Conservation (phyloP, 768 basidiomycete species). For the Clavulina sp. region DNA sequence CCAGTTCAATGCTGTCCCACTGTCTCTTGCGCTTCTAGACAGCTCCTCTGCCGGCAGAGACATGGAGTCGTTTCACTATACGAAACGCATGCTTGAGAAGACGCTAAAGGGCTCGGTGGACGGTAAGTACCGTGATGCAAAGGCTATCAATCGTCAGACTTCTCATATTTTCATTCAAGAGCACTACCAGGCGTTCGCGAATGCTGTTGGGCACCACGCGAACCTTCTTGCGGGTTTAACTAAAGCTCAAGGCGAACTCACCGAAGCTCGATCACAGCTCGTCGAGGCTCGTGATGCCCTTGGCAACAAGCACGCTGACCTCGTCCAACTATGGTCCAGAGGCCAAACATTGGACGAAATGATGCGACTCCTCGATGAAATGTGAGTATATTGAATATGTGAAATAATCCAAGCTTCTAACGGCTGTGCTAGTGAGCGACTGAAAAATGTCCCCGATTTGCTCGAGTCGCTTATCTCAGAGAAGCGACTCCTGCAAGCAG, state of each 20-base stretch:
- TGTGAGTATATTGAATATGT: slow-evolving; percentile 33
- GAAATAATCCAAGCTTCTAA: neutral
- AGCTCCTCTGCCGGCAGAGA: slow-evolving; percentile 53
- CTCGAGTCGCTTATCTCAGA: slow-evolving; percentile 92
- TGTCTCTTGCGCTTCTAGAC: slow-evolving; percentile 80
- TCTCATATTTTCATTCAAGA: slow-evolving; percentile 26
- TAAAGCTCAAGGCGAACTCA: slow-evolving; percentile 57
- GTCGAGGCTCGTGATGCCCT: slow-evolving; percentile 65
- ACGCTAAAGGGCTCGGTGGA: slow-evolving; percentile 80
- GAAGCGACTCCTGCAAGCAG: slow-evolving; percentile 79
- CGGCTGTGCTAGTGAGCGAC: slow-evolving; percentile 44
- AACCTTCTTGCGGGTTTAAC: slow-evolving; percentile 54
- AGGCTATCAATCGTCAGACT: neutral
- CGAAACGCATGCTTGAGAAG: slow-evolving; percentile 58
- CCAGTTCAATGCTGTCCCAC: slow-evolving; percentile 86
- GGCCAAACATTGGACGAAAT: slow-evolving; percentile 91
- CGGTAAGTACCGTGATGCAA: slow-evolving; percentile 51
- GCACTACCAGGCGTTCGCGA: slow-evolving; percentile 87
- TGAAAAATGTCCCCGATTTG: slow-evolving; percentile 80
- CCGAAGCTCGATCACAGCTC: slow-evolving; percentile 48
- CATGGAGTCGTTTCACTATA: slow-evolving; percentile 56
- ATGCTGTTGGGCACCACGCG: slow-evolving; percentile 83
- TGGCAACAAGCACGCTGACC: slow-evolving; percentile 69
- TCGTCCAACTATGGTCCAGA: slow-evolving; percentile 77
- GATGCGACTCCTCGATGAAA: slow-evolving; percentile 83